Evolutionary conservation across 441 rosid species (phyloP).

Genomic region (Syzygium malaccense): DNA sequence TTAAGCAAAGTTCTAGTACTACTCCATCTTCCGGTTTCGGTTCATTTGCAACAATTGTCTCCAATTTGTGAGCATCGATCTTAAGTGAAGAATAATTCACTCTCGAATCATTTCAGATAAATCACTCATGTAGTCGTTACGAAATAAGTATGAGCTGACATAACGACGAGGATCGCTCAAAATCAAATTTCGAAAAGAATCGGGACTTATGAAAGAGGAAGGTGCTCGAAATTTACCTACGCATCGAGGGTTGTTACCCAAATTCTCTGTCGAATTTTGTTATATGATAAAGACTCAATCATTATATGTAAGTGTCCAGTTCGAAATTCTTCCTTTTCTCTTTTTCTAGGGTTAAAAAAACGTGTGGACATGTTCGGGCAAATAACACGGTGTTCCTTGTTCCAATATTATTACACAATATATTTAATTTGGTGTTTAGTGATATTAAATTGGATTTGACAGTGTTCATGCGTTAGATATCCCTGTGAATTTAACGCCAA

Average conservation of each 20-base stretch:
- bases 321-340: too few species aligned
- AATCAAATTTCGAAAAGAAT: not conserved
- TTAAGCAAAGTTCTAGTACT: not conserved
- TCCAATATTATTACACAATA: too few species aligned
- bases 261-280: not conserved
- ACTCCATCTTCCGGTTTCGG: not conserved
- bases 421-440: too few species aligned
- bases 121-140: accelerated
- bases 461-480: too few species aligned
- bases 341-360: too few species aligned
- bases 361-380: too few species aligned
- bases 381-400: too few species aligned
- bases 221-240: not conserved
- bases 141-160: accelerated
- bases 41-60: not conserved
- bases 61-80: not conserved
- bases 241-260: not conserved
- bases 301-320: not conserved
- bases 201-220: not conserved
- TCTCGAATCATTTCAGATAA: not conserved
- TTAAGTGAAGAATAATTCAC: not conserved
- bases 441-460: too few species aligned
- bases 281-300: not conserved
- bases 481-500: too few species aligned
- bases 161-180: not conserved